Percentiles rank a stretch among this genome's conserved stretches.
These are phyloP conservation scores for Testicularia cyperi DNA, from an alignment of 1,284 basidiomycete genomes.

Conservation along the genomic window DNA sequence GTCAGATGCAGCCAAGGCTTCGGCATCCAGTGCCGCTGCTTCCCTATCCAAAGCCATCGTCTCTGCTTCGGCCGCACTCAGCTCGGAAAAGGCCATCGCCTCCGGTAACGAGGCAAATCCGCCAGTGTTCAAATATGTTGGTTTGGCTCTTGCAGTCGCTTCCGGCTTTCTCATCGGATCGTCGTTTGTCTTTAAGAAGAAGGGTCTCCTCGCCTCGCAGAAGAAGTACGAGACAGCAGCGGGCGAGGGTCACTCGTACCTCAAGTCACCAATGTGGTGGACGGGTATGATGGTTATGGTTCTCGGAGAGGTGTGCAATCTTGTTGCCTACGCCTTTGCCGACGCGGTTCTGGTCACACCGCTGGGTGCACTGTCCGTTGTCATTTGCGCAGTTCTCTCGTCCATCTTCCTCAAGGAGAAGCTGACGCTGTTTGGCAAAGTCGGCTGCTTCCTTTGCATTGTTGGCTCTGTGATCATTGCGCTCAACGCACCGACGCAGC, in stretches of 20 bases:
- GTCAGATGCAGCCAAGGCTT: constrained; percentile 28
- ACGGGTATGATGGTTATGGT: constrained; percentile 58
- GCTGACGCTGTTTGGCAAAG: constrained; percentile 63
- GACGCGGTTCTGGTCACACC: constrained; percentile 92
- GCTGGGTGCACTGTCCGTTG: constrained; percentile 91
- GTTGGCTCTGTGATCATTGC: constrained; percentile 75
- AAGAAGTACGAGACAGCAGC: constrained; percentile 66
- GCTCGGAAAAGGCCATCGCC: constrained; percentile 41
- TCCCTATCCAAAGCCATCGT: constrained; percentile 44
- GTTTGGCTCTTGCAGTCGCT: constrained; percentile 75
- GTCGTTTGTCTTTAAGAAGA: constrained; percentile 92
- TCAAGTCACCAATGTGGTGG: constrained; percentile 63
- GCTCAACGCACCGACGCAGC: constrained; percentile 77
- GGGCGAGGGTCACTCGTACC: constrained; percentile 91
- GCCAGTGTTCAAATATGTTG: constrained; percentile 64
- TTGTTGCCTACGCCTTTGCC: constrained; percentile 79
- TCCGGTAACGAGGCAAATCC: constrained; percentile 43
- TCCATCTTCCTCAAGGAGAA: constrained; percentile 90
- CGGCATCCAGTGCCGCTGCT: constrained; percentile 35
- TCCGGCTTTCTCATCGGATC: constrained; percentile 88
- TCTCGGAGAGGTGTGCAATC: constrained; percentile 41
- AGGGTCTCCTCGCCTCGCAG: constrained; percentile 59
- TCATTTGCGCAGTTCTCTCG: constrained; percentile 89
- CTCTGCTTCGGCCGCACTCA: constrained; percentile 46
- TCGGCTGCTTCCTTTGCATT: constrained; percentile 80